Evolutionary conservation across 2,329 filamentous ascomycete species (phyloP).

Genomic region (Sporothrix sp.): DNA sequence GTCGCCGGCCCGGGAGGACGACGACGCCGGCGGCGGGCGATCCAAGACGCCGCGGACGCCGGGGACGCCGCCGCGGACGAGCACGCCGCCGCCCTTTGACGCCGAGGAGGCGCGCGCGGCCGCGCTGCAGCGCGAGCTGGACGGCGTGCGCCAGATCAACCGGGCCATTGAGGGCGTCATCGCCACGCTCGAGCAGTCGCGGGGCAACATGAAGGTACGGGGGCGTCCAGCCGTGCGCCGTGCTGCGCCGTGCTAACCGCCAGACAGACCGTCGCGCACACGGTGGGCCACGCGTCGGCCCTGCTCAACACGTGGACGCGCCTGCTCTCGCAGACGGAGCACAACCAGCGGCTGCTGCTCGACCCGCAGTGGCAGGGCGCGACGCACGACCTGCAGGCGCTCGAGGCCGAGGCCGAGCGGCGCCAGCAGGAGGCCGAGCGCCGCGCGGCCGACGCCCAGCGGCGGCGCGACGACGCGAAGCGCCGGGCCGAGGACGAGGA

Average conservation of each 20-base stretch:
- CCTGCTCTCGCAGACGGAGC: constrained; percentile 92
- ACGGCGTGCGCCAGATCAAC: constrained; percentile 79
- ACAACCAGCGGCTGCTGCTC: constrained; percentile 86
- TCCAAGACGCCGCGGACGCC: constrained; percentile 36
- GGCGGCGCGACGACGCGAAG: constrained; percentile 60
- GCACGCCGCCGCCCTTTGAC: constrained; percentile 38
- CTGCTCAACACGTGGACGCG: constrained; percentile 92
- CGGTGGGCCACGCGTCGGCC: constrained; percentile 77
- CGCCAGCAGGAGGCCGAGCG: constrained; percentile 70
- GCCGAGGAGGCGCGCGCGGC: constrained; percentile 61
- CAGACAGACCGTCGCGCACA: constrained; percentile 66
- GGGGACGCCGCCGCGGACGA: constrained; percentile 18
- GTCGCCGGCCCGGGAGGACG: constrained; percentile 15
- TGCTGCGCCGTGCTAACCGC: background rate
- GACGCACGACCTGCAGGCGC: constrained; percentile 72
- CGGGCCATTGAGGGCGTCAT: constrained; percentile 73
- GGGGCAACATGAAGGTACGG: constrained; percentile 67
- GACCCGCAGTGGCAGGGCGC: constrained; percentile 86
- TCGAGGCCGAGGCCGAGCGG: constrained; percentile 67
- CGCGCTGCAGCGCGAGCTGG: constrained; percentile 66
- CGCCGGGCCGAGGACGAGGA: constrained; percentile 55
- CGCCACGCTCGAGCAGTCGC: constrained; percentile 59
- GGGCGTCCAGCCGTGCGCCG: too few relatives aligned
- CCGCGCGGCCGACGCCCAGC: constrained; percentile 67
- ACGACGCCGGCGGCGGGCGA: constrained; percentile 19